Base-by-base conservation (phyloP, 108 stramenopile genomes). In the Skeletonema tropicum region DNA sequence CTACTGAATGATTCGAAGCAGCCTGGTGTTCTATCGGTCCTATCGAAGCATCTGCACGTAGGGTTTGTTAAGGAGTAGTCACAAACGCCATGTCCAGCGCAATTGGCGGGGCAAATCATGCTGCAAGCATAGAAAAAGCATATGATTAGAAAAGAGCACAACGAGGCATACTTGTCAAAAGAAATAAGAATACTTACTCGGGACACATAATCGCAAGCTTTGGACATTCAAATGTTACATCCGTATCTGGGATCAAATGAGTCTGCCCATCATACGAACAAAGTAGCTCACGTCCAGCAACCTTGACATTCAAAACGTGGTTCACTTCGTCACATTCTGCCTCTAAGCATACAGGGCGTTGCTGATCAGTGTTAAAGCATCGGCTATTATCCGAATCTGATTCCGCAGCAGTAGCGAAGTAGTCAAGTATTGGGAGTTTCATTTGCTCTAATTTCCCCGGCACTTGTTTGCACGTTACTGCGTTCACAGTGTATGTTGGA, bases 31-130 rank as follows among this genome's bases (percentile, higher is more conserved):
- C 17, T 36, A 60, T 83, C 82, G 12, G 41, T 32, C n/a, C 46
- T 26, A 14, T 66, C 71, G 35, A 79, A 73, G 46, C 78, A 79
- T 12, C 57, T 48, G 45, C 78, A 83, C 21, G 39, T 46, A 6
- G 73, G 77, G 58, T 60, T 36, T 69, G 26, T 57, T 11, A 46
- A 46, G 2, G 45, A 46, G 46, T 29, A 78, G 25, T 49, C 14
- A 30, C 82, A 83, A 11, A 68, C 73, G 39, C 83, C 83, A 65
- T 72, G 66, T 17, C 83, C 83, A n/a, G 83, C 38, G 38, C 83
- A 84, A 29, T 68, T 71, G 15, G 74, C 63, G 1, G 83, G 83
- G 39, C 83, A 84, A 41, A 84, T 73, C 13, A 84, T 23, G 14
- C 45, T 46, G 45, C 15, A 46, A 14, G 45, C 15, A 46, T n/a